Percentiles rank a stretch among this genome's conserved stretches.
phyloP scores from a whole-genome alignment of 495 filamentous ascomycete species.

The Penicillium riverlandense region DNA sequence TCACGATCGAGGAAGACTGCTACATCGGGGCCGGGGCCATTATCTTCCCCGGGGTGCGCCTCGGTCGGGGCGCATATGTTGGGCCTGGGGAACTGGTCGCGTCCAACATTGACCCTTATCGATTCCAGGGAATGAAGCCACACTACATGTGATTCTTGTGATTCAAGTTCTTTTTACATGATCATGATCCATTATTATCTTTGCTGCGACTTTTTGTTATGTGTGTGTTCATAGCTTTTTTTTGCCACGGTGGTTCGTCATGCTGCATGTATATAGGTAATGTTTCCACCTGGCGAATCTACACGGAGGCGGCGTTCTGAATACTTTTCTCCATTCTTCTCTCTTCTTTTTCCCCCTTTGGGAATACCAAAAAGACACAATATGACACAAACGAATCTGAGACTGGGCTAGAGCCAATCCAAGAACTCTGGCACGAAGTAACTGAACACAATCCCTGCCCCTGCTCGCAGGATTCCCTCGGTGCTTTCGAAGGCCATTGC shows the following conservation, averaged over 20 bases:
- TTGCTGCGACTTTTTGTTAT: not conserved
- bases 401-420: constrained; percentile 56
- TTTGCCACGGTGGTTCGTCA: constrained; percentile 5
- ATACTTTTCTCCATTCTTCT: not conserved
- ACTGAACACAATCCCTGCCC: constrained; percentile 82
- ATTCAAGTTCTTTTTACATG: not conserved
- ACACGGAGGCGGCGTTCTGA: not conserved
- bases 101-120: constrained; percentile 36
- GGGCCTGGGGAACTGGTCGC: constrained; percentile 42
- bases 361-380: not conserved
- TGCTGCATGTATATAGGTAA: not conserved
- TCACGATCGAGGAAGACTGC: constrained; percentile 82
- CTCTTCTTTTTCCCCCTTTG: not conserved
- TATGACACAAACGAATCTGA: too few species aligned
- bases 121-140: constrained; percentile 39
- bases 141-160: constrained; percentile 30
- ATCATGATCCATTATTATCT: too few species aligned
- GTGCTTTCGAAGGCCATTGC: constrained; percentile 92
- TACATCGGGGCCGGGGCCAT: constrained; percentile 82
- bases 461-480: constrained; percentile 86
- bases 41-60: constrained; percentile 58
- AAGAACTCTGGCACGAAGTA: constrained; percentile 95
- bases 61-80: constrained; percentile 36
- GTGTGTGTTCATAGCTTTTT: not conserved
- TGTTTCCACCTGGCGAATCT: too few species aligned